A percentile compares a stretch with the other conserved stretches of the same genome.
phyloP scores from a whole-genome alignment of 2,329 filamentous ascomycete genomes.

The Neophaeococcomyces aloes region DNA sequence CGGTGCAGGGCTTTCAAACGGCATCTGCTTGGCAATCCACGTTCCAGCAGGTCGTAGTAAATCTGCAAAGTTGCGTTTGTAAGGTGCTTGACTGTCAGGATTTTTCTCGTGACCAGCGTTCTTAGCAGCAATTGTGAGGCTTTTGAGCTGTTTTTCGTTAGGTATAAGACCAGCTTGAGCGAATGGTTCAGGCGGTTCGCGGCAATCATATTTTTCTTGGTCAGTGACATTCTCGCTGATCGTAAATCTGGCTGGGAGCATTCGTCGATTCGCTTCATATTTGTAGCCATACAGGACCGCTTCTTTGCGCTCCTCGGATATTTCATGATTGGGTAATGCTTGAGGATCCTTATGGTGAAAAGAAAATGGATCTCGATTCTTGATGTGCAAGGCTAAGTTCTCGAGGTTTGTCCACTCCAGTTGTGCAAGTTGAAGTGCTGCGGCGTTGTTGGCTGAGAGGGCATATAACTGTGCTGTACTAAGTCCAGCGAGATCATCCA shows the following conservation, averaged over 20 bases:
- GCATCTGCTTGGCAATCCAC: constrained; percentile 4
- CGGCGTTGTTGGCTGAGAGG: constrained; percentile 44
- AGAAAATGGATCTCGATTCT: constrained; percentile 41
- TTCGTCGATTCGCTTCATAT: constrained; percentile 38
- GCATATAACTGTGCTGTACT: constrained; percentile 36
- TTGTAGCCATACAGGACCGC: constrained; percentile 50
- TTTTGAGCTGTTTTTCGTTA: constrained; percentile 32
- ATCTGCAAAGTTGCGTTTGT: constrained; percentile 26
- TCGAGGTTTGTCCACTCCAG: constrained; percentile 47
- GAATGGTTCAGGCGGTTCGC: constrained; percentile 47
- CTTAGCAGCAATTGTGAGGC: constrained; percentile 29
- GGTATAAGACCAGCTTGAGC: constrained; percentile 40
- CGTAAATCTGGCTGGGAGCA: constrained; percentile 14
- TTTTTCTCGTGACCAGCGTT: constrained; percentile 22
- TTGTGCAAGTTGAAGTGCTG: constrained; percentile 45
- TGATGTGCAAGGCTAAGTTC: constrained; percentile 38
- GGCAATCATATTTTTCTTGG: constrained; percentile 26
- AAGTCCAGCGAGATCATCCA: constrained; percentile 12
- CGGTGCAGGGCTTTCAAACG: not conserved
- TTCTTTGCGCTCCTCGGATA: constrained; percentile 52
- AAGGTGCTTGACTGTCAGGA: constrained; percentile 31
- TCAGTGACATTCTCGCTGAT: constrained; percentile 18
- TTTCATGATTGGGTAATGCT: constrained; percentile 28
- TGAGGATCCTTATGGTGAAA: constrained; percentile 42
- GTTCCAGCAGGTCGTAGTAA: not conserved